Evolutionary conservation across 495 filamentous ascomycete species (phyloP).

Genomic region (Penicillium riverlandense): DNA sequence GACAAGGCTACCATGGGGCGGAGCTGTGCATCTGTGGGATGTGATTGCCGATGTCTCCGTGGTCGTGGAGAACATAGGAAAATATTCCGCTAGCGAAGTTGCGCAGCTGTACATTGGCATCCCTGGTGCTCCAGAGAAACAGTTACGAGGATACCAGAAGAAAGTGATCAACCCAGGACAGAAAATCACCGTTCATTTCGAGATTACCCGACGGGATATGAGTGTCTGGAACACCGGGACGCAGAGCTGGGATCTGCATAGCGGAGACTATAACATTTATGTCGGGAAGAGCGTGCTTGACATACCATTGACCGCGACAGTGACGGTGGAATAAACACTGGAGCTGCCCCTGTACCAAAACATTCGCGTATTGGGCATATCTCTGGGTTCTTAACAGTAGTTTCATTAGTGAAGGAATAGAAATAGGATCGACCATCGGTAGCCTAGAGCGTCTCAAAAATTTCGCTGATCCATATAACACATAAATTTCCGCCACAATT

Average conservation of each 20-base stretch:
- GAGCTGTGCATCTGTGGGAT: conserved; percentile 50
- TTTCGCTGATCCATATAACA: no score
- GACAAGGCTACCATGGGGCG: no score
- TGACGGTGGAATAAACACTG: no score
- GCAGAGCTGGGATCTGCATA: conserved; percentile 43
- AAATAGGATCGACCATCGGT: no score
- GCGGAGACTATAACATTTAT: conserved; percentile 15
- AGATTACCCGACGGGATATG: conserved; percentile 51
- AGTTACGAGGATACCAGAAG: conserved; percentile 50
- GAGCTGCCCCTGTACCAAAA: no score
- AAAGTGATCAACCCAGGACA: conserved; percentile 33
- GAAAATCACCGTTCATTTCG: conserved; percentile 37
- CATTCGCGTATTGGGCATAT: no score
- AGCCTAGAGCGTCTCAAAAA: no score
- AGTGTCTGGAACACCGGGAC: conserved; percentile 53
- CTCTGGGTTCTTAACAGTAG: no score
- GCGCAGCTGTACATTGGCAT: conserved; percentile 58
- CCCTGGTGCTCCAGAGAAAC: conserved; percentile 18
- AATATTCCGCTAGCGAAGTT: conserved; percentile 42
- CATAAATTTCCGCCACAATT: no score
- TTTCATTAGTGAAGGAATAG: no score
- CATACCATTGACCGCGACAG: no score
- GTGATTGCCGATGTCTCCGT: conserved; percentile 39
- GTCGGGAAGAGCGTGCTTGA: no score
- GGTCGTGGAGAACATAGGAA: conserved; percentile 50